Base-by-base conservation (phyloP, 768 basidiomycete genomes). In the Russula earlei region DNA sequence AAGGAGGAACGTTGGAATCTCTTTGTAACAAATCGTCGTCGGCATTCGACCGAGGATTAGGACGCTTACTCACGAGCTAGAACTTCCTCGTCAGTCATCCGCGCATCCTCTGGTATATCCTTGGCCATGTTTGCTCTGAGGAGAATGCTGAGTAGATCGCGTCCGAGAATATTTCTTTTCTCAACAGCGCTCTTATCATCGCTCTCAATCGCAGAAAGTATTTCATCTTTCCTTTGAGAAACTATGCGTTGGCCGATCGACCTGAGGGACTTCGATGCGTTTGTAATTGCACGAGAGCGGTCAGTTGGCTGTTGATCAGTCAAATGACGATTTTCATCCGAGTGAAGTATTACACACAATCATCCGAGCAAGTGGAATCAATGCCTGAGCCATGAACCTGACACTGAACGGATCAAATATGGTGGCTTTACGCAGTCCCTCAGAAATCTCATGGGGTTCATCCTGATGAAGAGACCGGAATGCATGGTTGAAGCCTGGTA, bases 71-170 rank as follows among this genome's bases (percentile, higher is more conserved):
- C 60, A 84, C 75, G 78, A 6, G 72, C 71, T 2, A 84, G 56
- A 15, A 87, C 80, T 56, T 87, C 85, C 27, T 74, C 74, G 53
- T 87, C 85, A 0, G 75, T 75, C 69, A 87, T 69, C 33, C 70
- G 70, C 64, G 84, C 81, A 43, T 62, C 70, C 7, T 77, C 76
- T 0, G 78, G 76, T 4, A 83, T 61, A 63, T 87, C 81, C 1
- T 74, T 77, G 0, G 80, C 76, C 70, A 82, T 76, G 64, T 87
- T 87, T 4, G 84, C 84, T 55, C 74, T 74, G 41, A 86, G 70
- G 4, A 87, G 70, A 25, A 85, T 62, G 0, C 79, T 80, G 4
- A 87, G 69, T 3, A 87, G 64, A 68, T 86, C 84, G 15, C 79
- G 75, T 19, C 72, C 72, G 0, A 60, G 62, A 12, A 71, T 48